Evolutionary conservation across 345 rosid genomes (phyloP), one percentile per base, ranked within the genome.

Genomic region (Psidium guajava): DNA sequence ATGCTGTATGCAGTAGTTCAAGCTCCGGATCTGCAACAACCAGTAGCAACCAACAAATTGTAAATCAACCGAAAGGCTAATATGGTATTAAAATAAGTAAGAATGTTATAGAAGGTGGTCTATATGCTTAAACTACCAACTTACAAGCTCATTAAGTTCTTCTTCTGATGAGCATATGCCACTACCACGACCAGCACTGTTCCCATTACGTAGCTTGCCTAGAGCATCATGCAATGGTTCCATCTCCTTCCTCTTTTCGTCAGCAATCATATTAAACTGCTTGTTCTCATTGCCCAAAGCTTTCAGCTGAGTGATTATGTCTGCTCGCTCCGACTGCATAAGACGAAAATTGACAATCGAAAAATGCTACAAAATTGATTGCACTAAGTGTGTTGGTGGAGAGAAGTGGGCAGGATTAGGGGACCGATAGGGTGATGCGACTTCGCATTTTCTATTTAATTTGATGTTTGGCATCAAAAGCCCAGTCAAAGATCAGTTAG

Each of bases 211-310:
- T 85, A 95, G 92, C 92, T 98, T 95, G 74, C 98, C 96, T 86
- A 98, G 91, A 54, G 98, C 99, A 89, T 96, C 95, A 87, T 94
- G 96, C 89, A 98, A 88, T 6, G 98, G 98, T 83, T 93, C 96
- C 90, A 98, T 91, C 90, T 94, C 96, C 89, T 89, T 94, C 85
- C 85, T 95, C 87, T 93, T 98, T 88, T 90, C 98, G 85, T 90
- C 94, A 50, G 93, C 86, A 83, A 91, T 88, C 1, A 90, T 85
- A 86, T 87, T 90, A 83, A 81, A 91, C 58, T 89, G 90, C 32
- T 59, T 83, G 87, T 75, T 84, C 87, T 92, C 92, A 64, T 40
- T 82, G 52, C 77, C 90, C 82, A 93, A 84, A 59, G 83, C 88
- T 85, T 89, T 94, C 83, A 91, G 6, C 84, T 94, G 91, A 40